Evolutionary conservation across 345 rosid species (phyloP).

Genomic region (Bretschneidera sinensis): DNA sequence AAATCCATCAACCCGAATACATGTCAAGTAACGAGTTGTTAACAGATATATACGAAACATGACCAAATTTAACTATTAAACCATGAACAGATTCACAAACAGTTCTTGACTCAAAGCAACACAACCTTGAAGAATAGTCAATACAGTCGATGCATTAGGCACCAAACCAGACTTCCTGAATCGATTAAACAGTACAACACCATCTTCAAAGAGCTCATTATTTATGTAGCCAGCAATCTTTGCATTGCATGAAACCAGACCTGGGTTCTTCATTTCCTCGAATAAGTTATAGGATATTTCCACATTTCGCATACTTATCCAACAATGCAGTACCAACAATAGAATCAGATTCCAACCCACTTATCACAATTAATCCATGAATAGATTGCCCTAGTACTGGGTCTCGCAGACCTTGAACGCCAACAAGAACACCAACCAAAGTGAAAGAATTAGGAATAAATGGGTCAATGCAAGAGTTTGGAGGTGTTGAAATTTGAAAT

Average conservation of each 20-base stretch:
- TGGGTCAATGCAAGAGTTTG: constrained; percentile 24
- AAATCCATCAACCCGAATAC: constrained; percentile 37
- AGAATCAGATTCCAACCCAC: constrained; percentile 24
- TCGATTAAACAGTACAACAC: constrained; percentile 19
- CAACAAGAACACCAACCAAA: constrained; percentile 37
- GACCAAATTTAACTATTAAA: constrained; percentile 33
- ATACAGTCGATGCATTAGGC: constrained; percentile 25
- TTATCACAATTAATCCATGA: constrained; percentile 33
- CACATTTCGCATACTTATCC: constrained; percentile 36
- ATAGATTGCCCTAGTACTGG: constrained; percentile 20
- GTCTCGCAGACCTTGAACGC: constrained; percentile 17
- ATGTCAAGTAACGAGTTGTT: constrained; percentile 33
- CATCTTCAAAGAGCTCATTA: constrained; percentile 29
- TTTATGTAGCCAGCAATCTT: constrained; percentile 27
- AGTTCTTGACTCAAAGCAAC: constrained; percentile 22
- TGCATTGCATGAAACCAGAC: constrained; percentile 36
- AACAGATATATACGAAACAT: constrained; percentile 23
- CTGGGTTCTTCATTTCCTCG: constrained; percentile 23
- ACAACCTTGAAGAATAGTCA: constrained; percentile 28
- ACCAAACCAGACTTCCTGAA: constrained; percentile 27
- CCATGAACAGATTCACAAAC: constrained; percentile 29
- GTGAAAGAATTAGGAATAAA: constrained; percentile 41
- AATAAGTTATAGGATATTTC: constrained; percentile 30
- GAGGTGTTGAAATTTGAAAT: constrained; percentile 17
- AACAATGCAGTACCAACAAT: constrained; percentile 35